Percentiles rank a stretch among this genome's conserved stretches.
Conservation (phyloP, 2,329 filamentous ascomycete genomes). For the Ceratocystis eucalypticola region DNA sequence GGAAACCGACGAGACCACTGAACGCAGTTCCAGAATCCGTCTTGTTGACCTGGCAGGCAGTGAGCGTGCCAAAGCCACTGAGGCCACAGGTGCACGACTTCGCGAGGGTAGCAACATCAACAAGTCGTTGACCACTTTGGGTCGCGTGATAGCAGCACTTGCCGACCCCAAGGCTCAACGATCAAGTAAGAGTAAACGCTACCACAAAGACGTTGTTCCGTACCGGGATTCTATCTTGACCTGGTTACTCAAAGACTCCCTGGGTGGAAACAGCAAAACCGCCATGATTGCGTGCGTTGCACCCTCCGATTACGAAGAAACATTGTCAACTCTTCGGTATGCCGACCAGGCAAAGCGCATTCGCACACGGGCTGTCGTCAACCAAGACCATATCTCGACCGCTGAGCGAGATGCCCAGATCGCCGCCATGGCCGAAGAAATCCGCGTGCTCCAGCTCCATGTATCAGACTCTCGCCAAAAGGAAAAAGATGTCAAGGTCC, state of each 20-base stretch:
- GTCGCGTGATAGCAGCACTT: conserved; percentile 86
- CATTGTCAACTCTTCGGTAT: conserved; percentile 86
- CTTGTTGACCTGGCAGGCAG: conserved; percentile 91
- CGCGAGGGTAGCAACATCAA: conserved; percentile 98
- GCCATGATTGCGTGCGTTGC: conserved; percentile 98
- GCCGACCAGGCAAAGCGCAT: conserved; percentile 97
- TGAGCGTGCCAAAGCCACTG: conserved; percentile 87
- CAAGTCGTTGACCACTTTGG: conserved; percentile 90
- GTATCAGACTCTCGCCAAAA: conserved; percentile 50
- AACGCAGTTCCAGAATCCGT: conserved; percentile 83
- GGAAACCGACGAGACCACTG: conserved; percentile 93
- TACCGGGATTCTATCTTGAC: conserved; percentile 79
- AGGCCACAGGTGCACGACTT: conserved; percentile 80
- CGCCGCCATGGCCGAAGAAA: conserved; percentile 86
- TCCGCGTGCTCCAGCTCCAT: conserved; percentile 68
- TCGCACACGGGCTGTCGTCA: conserved; percentile 83
- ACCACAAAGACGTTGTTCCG: conserved; percentile 53
- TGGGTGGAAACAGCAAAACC: conserved; percentile 94
- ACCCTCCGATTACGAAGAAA: conserved; percentile 93
- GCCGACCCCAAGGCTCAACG: conserved; percentile 44
- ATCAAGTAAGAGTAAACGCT: conserved; percentile 35
- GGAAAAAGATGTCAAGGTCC: conserved; percentile 63
- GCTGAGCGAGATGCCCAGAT: conserved; percentile 94
- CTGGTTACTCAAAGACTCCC: conserved; percentile 85
- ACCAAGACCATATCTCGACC: conserved; percentile 84